A percentile compares a stretch with the other conserved stretches of the same genome.
These are phyloP conservation scores for Jackrogersella minutella DNA, from an alignment of 495 filamentous ascomycete genomes.

Conservation along the genomic window DNA sequence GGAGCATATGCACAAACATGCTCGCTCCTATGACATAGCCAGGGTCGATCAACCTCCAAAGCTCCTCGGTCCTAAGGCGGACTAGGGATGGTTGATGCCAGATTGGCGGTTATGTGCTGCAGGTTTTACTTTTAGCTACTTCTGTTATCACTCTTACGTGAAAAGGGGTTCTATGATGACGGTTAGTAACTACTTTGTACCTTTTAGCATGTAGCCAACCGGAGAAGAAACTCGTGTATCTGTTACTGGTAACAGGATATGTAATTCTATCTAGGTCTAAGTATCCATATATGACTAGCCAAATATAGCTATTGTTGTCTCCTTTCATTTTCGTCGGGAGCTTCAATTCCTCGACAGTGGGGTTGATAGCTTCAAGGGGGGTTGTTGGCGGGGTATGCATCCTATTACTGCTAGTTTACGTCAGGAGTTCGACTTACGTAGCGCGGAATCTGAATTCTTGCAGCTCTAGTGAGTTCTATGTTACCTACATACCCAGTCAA, in stretches of 20 bases:
- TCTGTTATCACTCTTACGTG: constrained; percentile 29
- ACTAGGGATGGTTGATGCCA: not conserved
- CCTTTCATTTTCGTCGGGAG: constrained; percentile 5
- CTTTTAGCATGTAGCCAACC: constrained; percentile 5
- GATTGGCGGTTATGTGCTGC: constrained; percentile 13
- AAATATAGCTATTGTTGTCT: not conserved
- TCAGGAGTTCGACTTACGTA: constrained; percentile 29
- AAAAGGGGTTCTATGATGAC: not conserved
- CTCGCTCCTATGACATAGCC: constrained; percentile 34
- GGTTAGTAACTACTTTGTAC: not conserved
- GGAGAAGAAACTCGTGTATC: not conserved
- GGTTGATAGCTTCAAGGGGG: constrained; percentile 31
- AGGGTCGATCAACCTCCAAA: constrained; percentile 4
- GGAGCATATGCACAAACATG: constrained; percentile 21
- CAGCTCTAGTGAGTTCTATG: constrained; percentile 10
- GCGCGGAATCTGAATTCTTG: constrained; percentile 11
- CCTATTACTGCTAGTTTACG: constrained; percentile 26
- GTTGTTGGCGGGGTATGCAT: constrained; percentile 28
- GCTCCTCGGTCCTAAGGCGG: not conserved
- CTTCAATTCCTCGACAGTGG: constrained; percentile 19
- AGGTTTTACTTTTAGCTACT: constrained; percentile 12
- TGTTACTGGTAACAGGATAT: not conserved
- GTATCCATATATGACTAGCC: not conserved
- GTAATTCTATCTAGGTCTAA: not conserved
- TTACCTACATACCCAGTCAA: not conserved